Percentiles rank a stretch among this genome's conserved stretches.
These are phyloP conservation scores for Colletotrichum camelliae DNA, from an alignment of 2,329 filamentous ascomycete genomes.

Conservation along the genomic window DNA sequence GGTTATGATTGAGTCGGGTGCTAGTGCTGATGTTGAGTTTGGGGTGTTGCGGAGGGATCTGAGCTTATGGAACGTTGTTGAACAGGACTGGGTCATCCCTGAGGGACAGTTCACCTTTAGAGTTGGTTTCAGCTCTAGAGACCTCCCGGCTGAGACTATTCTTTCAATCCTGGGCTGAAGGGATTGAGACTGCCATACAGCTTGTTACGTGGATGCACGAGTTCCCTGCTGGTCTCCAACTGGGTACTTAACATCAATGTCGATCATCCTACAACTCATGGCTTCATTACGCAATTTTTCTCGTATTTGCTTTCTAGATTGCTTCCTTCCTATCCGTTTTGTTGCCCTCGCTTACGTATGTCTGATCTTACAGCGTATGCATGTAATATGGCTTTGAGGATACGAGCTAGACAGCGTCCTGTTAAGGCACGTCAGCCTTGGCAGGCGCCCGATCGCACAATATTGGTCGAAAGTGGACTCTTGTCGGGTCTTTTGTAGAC, in stretches of 20 bases:
- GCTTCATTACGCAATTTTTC: fast-evolving
- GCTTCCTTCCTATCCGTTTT: no score
- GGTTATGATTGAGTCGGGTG: slow-evolving; percentile 41
- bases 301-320: fast-evolving
- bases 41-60: slow-evolving; percentile 50
- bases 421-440: neutral
- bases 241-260: fast-evolving
- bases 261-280: neutral
- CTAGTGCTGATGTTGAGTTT: slow-evolving; percentile 41
- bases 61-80: slow-evolving; percentile 52
- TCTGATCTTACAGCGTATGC: neutral
- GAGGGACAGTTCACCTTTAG: slow-evolving; percentile 21
- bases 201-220: fast-evolving
- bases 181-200: fast-evolving
- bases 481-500: neutral
- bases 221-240: fast-evolving
- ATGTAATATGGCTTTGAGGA: neutral
- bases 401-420: neutral
- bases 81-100: slow-evolving; percentile 57
- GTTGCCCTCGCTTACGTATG: neutral
- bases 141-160: neutral
- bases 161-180: neutral
- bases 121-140: neutral
- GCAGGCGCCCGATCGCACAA: neutral
- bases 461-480: neutral